A percentile compares a stretch with the other conserved stretches of the same genome.
phyloP scores from a whole-genome alignment of 2,329 filamentous ascomycete genomes.

The Lasiodiplodia sp. region DNA sequence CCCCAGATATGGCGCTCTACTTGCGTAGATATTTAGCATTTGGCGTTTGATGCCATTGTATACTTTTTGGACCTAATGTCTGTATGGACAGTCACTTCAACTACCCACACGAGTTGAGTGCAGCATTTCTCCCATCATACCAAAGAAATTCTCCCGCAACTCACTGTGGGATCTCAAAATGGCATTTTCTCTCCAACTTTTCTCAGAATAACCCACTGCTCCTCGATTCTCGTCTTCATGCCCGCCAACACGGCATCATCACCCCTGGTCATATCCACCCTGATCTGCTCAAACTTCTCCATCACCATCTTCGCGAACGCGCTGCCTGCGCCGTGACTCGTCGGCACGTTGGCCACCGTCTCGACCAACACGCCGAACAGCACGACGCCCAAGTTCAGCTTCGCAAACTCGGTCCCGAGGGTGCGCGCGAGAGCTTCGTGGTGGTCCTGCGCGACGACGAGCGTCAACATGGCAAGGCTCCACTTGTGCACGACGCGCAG shows the following conservation, averaged over 20 bases:
- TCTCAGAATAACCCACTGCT: slow-evolving; percentile 38
- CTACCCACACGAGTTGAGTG: no score
- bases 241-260: slow-evolving; percentile 31
- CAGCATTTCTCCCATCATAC: no score
- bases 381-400: slow-evolving; percentile 48
- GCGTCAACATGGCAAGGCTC: slow-evolving; percentile 47
- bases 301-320: slow-evolving; percentile 50
- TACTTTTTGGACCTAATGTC: no score
- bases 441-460: slow-evolving; percentile 38
- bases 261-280: slow-evolving; percentile 36
- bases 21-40: no score
- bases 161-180: slow-evolving; percentile 25
- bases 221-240: slow-evolving; percentile 34
- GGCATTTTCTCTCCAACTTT: slow-evolving; percentile 42
- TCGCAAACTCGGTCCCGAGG: slow-evolving; percentile 10
- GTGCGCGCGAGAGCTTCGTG: background rate
- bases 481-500: slow-evolving; percentile 60
- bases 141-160: no score
- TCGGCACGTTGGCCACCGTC: slow-evolving; percentile 46
- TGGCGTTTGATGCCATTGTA: no score
- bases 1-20: no score
- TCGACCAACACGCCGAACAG: slow-evolving; percentile 53
- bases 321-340: slow-evolving; percentile 53
- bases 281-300: slow-evolving; percentile 48
- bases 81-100: no score